A percentile compares a stretch with the other conserved stretches of the same genome.
Conservation (phyloP, 306 rosid species). For the Urtica urens region DNA sequence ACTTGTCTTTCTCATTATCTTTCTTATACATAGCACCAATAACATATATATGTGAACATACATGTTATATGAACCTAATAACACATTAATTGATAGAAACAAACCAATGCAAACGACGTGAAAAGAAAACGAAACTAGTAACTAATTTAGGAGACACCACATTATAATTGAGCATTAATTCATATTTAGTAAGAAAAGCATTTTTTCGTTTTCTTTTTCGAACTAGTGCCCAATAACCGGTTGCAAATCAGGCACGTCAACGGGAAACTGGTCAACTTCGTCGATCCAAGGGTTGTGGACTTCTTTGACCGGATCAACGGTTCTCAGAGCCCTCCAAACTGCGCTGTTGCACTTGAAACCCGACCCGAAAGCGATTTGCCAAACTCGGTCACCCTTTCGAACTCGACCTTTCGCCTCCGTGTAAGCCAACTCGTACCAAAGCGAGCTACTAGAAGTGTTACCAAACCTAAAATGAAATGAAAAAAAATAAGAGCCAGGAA, state of each 20-base stretch:
- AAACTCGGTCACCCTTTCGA: slow-evolving; percentile 42
- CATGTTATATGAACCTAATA: too few species aligned
- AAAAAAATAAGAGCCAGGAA: too few species aligned
- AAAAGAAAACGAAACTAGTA: too few species aligned
- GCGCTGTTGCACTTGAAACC: slow-evolving; percentile 60
- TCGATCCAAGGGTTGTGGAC: slow-evolving; percentile 35
- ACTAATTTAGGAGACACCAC: too few species aligned
- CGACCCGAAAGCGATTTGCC: slow-evolving; percentile 59
- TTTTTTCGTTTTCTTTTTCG: background rate
- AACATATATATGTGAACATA: too few species aligned
- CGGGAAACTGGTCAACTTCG: slow-evolving; percentile 31
- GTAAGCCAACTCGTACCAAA: slow-evolving; percentile 51
- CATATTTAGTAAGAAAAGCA: too few species aligned
- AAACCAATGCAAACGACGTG: too few species aligned
- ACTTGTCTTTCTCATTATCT: too few species aligned
- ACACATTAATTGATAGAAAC: too few species aligned
- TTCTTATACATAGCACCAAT: too few species aligned
- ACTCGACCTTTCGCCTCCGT: slow-evolving; percentile 56
- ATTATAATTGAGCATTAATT: too few species aligned
- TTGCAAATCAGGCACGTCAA: slow-evolving; percentile 14
- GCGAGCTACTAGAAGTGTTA: slow-evolving; percentile 48
- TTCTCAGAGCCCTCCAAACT: slow-evolving; percentile 33
- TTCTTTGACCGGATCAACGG: slow-evolving; percentile 21
- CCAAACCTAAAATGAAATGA: slow-evolving; percentile 39
- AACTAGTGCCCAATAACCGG: background rate